These are phyloP conservation scores for Trichoderma gamsii DNA, from an alignment of 495 filamentous ascomycete genomes.

Conservation along the genomic window DNA sequence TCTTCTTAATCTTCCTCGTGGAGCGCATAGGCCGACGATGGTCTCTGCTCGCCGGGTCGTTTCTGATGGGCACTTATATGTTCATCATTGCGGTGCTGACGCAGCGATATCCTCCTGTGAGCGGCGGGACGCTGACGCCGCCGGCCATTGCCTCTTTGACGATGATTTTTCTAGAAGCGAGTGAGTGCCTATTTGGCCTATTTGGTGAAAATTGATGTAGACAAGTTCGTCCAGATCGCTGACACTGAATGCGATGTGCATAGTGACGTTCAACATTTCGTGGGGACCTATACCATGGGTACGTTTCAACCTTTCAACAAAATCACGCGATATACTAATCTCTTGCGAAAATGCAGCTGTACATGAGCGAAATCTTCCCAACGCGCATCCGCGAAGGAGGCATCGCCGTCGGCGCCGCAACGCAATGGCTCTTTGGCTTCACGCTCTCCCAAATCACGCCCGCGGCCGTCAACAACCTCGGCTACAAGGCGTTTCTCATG, in stretches of 20 bases:
- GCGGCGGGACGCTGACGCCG: slow-evolving; percentile 21
- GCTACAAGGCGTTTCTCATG: slow-evolving; percentile 50
- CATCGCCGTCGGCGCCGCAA: slow-evolving; percentile 41
- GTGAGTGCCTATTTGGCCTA: slow-evolving; percentile 17
- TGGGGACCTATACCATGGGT: slow-evolving; percentile 47
- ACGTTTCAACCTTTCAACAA: slow-evolving; percentile 14
- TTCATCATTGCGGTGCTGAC: slow-evolving; percentile 28
- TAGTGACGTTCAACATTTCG: slow-evolving; percentile 41
- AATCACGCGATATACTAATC: neutral
- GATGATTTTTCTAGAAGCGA: slow-evolving; percentile 46
- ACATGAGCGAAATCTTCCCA: slow-evolving; percentile 49
- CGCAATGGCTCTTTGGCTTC: slow-evolving; percentile 54
- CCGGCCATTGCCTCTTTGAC: slow-evolving; percentile 44
- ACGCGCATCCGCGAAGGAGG: slow-evolving; percentile 45
- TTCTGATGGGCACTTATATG: slow-evolving; percentile 33
- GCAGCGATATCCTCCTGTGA: slow-evolving; percentile 38
- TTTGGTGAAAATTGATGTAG: neutral
- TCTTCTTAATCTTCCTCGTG: slow-evolving; percentile 34
- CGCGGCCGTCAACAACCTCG: slow-evolving; percentile 44
- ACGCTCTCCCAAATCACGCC: slow-evolving; percentile 49
- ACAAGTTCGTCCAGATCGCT: neutral
- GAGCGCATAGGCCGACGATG: slow-evolving; percentile 35
- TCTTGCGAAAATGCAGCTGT: slow-evolving; percentile 23
- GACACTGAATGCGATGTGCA: neutral
- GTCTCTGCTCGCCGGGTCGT: slow-evolving; percentile 31